Evolutionary conservation across 805 yeast genomes (phyloP), one percentile per base, ranked within the genome.

Genomic region (Candida glaebosa): DNA sequence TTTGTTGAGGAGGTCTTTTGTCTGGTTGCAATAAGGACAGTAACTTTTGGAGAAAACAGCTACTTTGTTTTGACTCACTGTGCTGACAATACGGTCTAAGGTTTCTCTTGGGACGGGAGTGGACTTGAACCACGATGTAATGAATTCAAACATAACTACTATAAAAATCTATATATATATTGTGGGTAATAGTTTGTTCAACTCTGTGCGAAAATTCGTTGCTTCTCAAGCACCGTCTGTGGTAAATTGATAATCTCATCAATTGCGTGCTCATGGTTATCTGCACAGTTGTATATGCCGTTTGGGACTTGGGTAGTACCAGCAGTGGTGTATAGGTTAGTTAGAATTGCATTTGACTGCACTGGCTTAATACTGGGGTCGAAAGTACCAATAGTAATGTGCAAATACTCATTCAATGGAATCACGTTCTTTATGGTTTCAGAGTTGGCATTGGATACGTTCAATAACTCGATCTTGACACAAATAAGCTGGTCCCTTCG

Each of bases 321-420:
- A 17, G 7, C 41, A 9, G 39, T 41, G 5, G 18, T 24, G 20
- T 41, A 39, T 17, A 46, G 19, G 20, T 34, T 38, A 7, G 17
- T 18, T n/a, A 50, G 38, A 6, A 42, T 34, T 2, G 19, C 47
- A 45, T 82, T 81, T 1, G 90, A 76, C 48, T 78, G 75, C 18
- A 66, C 56, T 0, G 93, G 81, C 39, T 60, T 65, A 3, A 75
- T 66, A 0, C 61, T 60, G 0, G 66, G 65, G 1, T 65, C 51
- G 2, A 64, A 53, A 0, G 87, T 76, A 0, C 90, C 96, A 10
- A 87, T 54, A 0, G 97, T 90, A 33, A 89, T 75, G 56, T 90
- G 97, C n/a, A 48, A 41, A 37, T 43, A 36, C n/a, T 40, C 26
- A 37, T 49, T 58, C 32, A 48, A 35, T 9, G 45, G 45, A 4